phyloP scores from a whole-genome alignment of 306 rosid genomes.

The Castanea sativa region DNA sequence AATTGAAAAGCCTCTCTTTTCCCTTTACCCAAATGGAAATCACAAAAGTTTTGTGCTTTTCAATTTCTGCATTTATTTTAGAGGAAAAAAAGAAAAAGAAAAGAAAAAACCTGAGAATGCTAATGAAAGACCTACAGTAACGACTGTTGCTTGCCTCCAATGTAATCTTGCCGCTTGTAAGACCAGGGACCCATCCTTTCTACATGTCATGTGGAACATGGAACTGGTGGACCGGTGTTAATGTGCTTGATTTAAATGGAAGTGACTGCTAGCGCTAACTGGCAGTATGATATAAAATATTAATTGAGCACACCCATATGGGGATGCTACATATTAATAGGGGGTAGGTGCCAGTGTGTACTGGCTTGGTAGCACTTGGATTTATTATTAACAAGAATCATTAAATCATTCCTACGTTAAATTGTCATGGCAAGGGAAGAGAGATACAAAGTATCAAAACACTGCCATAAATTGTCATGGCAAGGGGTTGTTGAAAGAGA shows the following conservation, averaged over 20 bases:
- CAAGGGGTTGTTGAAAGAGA: too few relatives aligned
- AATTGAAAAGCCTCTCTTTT: background rate
- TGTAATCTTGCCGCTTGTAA: background rate
- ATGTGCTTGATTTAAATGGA: background rate
- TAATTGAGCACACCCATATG: background rate
- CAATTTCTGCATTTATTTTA: background rate
- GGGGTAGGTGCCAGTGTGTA: background rate
- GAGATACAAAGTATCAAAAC: background rate
- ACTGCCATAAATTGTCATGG: too few relatives aligned
- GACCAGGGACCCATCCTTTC: background rate
- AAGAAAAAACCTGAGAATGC: background rate
- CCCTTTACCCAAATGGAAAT: background rate
- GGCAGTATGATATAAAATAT: background rate
- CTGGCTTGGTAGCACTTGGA: background rate
- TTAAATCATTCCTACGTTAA: background rate
- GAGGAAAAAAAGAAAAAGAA: background rate
- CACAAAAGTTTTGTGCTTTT: background rate
- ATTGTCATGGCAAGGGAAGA: background rate
- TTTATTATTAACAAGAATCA: background rate
- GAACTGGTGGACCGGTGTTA: background rate
- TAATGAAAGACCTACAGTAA: background rate
- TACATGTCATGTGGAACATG: background rate
- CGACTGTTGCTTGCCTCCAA: conserved; percentile 6
- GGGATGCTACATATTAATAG: background rate
- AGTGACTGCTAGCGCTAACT: background rate